These are phyloP conservation scores for Epichloe bromicola DNA, from an alignment of 2,329 filamentous ascomycete species.

Conservation along the genomic window DNA sequence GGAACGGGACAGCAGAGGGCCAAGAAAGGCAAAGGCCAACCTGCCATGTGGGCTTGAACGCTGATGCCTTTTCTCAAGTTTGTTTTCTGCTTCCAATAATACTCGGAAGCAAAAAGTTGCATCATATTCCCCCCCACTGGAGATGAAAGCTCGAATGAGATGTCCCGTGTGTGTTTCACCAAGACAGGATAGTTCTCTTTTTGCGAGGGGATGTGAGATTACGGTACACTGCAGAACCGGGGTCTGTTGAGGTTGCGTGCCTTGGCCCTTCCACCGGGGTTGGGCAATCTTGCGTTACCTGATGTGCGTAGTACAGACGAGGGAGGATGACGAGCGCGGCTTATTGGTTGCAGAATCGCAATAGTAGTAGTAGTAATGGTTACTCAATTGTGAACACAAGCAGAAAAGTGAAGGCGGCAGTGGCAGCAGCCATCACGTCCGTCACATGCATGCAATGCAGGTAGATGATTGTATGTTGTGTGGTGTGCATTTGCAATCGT, in stretches of 20 bases:
- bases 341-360: background rate
- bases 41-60: conserved; percentile 2
- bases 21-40: conserved; percentile 1
- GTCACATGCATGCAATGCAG: background rate
- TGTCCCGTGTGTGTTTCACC: background rate
- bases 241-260: background rate
- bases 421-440: background rate
- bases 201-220: background rate
- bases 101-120: background rate
- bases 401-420: background rate
- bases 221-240: background rate
- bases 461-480: background rate
- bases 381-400: background rate
- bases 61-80: background rate
- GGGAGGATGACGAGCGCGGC: background rate
- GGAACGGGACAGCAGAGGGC: conserved; percentile 3
- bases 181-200: background rate
- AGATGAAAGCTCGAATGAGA: background rate
- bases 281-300: background rate
- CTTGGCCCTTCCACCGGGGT: background rate
- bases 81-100: background rate
- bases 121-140: background rate
- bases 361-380: background rate
- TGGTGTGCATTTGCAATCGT: background rate
- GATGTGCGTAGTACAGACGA: background rate